Conservation (phyloP, 257 asterid species). For the Solanum megistacrolobum region DNA sequence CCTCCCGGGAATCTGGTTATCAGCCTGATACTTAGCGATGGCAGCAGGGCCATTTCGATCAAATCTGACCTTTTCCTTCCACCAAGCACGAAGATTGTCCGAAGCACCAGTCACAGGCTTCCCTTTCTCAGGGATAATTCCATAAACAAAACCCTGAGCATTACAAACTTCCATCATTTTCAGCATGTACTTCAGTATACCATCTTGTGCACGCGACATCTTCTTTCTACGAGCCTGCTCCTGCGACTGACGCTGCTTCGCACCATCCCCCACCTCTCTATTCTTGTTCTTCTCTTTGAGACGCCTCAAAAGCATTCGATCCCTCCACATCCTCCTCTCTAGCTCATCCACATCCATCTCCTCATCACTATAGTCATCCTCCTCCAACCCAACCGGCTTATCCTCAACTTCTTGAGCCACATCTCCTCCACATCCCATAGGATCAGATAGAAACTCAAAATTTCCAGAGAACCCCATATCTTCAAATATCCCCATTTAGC, state of each 20-base stretch:
- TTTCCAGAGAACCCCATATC: constrained; percentile 38
- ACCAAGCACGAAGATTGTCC: constrained; percentile 55
- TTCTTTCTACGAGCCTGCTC: constrained; percentile 62
- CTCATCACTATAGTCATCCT: constrained; percentile 42
- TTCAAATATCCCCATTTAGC: constrained; percentile 37
- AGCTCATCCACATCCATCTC: constrained; percentile 47
- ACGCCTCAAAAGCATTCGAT: constrained; percentile 32
- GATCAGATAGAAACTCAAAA: constrained; percentile 29
- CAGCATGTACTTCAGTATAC: constrained; percentile 53
- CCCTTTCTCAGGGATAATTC: constrained; percentile 62
- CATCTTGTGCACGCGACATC: constrained; percentile 63
- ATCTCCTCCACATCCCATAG: constrained; percentile 21
- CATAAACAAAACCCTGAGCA: constrained; percentile 62
- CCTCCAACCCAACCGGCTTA: constrained; percentile 18
- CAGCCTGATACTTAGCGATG: constrained; percentile 30
- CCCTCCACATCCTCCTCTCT: constrained; percentile 49
- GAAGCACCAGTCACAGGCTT: constrained; percentile 59
- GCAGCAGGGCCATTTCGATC: constrained; percentile 59
- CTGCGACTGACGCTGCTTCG: constrained; percentile 36
- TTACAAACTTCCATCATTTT: constrained; percentile 62
- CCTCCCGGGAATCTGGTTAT: constrained; percentile 21
- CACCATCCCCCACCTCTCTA: constrained; percentile 16
- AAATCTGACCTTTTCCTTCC: constrained; percentile 62
- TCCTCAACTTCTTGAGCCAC: constrained; percentile 15
- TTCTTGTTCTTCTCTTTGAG: constrained; percentile 42